phyloP scores from a whole-genome alignment of 148 eudicot genomes.

The Cornus controversa region DNA sequence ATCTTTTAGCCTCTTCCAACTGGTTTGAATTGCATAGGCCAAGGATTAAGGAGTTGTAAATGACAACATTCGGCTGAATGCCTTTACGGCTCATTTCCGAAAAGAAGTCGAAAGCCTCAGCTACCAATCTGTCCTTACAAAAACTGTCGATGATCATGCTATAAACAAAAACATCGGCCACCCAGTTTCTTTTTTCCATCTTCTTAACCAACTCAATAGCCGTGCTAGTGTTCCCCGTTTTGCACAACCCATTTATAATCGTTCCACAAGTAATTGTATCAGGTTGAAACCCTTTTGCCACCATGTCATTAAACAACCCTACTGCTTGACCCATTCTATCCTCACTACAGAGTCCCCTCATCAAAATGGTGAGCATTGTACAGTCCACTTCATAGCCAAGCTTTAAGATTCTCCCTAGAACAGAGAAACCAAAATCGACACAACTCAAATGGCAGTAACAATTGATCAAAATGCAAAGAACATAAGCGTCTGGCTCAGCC shows the following conservation, averaged over 20 bases:
- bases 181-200: conserved; percentile 1
- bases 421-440: conserved; percentile 18
- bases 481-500: background rate
- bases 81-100: background rate
- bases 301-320: background rate
- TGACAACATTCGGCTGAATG: background rate
- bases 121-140: background rate
- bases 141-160: conserved; percentile 8
- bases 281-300: background rate
- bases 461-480: conserved; percentile 12
- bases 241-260: background rate
- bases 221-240: background rate
- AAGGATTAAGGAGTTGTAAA: background rate
- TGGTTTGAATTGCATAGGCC: background rate
- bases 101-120: background rate
- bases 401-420: conserved; percentile 9
- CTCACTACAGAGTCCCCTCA: conserved; percentile 5
- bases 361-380: conserved; percentile 8
- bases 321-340: background rate
- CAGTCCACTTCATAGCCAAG: conserved; percentile 13
- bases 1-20: background rate
- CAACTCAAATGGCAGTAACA: conserved; percentile 12
- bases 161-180: background rate
- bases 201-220: background rate
- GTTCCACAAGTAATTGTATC: conserved; percentile 3